phyloP scores from a whole-genome alignment of 2,329 filamentous ascomycete species.

The Daldinia eschscholtzii region DNA sequence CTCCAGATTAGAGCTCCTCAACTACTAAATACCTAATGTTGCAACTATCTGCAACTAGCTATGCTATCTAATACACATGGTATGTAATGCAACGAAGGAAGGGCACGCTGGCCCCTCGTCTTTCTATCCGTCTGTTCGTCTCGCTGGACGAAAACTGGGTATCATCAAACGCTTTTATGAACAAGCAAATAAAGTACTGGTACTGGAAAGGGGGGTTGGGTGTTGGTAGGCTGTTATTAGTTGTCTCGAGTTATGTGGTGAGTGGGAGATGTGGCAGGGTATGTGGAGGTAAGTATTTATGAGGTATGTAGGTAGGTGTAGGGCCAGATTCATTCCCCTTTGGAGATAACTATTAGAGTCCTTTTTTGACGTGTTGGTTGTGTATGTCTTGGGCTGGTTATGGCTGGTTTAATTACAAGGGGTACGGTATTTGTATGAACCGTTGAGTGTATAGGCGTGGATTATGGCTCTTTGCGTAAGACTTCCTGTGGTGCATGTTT shows the following conservation, averaged over 20 bases:
- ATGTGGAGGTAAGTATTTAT: background rate
- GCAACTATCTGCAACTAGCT: conserved; percentile 9
- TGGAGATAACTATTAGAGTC: background rate
- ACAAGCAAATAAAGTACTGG: conserved; percentile 19
- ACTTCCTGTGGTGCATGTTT: background rate
- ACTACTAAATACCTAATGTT: background rate
- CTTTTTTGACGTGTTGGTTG: background rate
- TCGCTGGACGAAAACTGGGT: conserved; percentile 37
- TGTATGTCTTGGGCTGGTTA: conserved; percentile 1
- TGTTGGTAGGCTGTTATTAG: conserved; percentile 1
- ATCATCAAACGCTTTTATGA: conserved; percentile 40
- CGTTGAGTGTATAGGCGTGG: background rate
- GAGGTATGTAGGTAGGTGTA: conserved; percentile 8
- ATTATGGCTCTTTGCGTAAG: background rate
- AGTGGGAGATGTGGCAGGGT: background rate
- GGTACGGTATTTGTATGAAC: background rate
- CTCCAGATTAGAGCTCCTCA: background rate
- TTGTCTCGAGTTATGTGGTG: background rate
- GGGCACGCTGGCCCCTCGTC: background rate
- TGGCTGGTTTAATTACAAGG: conserved; percentile 10
- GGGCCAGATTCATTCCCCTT: conserved; percentile 1
- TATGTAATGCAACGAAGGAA: conserved; percentile 1
- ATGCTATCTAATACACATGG: conserved; percentile 10
- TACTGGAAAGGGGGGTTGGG: background rate
- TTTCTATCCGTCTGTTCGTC: conserved; percentile 22